phyloP scores from a whole-genome alignment of 2,329 filamentous ascomycete genomes.

The Sporothrix dimorphospora region DNA sequence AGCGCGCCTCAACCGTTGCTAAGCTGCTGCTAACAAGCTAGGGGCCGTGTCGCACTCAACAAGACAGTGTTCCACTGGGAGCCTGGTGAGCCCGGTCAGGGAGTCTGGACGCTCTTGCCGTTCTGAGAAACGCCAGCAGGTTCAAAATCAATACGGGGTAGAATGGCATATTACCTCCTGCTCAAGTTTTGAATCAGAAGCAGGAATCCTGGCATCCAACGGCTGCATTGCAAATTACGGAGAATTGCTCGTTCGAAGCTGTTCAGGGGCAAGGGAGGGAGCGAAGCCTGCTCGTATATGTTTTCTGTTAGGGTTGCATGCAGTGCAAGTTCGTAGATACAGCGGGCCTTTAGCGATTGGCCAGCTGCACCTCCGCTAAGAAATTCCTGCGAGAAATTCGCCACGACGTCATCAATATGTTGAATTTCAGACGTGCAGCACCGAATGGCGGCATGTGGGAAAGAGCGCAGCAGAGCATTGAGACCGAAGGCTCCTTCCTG shows the following conservation, averaged over 20 bases:
- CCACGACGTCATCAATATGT: constrained; percentile 33
- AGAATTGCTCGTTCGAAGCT: constrained; percentile 23
- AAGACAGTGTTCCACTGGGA: not conserved
- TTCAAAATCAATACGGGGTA: not conserved
- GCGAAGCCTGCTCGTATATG: not conserved
- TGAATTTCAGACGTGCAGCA: constrained; percentile 5
- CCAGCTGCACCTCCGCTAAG: not conserved
- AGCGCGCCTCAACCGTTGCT: not conserved
- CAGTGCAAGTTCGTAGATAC: not conserved
- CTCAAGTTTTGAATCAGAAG: constrained; percentile 1
- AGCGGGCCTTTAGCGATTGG: constrained; percentile 22
- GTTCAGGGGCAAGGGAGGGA: not conserved
- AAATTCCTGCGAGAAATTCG: constrained; percentile 28
- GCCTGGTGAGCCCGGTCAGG: too few species aligned
- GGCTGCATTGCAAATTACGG: not conserved
- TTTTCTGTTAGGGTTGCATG: constrained; percentile 5
- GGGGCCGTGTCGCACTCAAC: constrained; percentile 13
- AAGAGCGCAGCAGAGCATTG: constrained; percentile 26
- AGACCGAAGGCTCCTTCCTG: not conserved
- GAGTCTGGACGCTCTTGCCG: not conserved
- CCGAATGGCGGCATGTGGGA: not conserved
- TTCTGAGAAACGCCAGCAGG: not conserved
- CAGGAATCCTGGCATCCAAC: not conserved
- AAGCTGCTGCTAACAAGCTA: constrained; percentile 2
- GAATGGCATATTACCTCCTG: too few species aligned